Conservation (phyloP, 805 yeast species). For the Ogataea ganodermae region DNA sequence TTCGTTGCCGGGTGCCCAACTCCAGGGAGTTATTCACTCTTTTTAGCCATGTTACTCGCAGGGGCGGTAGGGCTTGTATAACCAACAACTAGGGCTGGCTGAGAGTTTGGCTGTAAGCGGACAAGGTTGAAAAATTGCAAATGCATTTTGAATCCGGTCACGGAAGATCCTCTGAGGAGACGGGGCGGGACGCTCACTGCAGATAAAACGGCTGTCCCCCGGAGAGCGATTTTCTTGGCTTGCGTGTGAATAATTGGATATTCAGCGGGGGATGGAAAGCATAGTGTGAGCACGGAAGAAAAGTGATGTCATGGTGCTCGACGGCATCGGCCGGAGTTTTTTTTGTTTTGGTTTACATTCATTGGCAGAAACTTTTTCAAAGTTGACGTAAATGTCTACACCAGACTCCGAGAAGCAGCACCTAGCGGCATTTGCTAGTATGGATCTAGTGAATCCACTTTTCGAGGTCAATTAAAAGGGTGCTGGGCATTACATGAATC, state of each 20-base stretch:
- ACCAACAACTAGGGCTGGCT: too few relatives aligned
- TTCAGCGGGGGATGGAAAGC: background rate
- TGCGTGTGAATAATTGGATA: background rate
- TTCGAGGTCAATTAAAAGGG: too few relatives aligned
- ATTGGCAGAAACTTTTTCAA: background rate
- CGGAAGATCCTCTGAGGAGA: background rate
- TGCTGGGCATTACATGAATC: background rate
- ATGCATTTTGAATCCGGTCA: background rate
- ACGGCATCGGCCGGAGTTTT: conserved; percentile 1
- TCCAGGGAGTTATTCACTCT: background rate
- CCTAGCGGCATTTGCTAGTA: too few relatives aligned
- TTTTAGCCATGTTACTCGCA: background rate
- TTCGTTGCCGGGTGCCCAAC: background rate
- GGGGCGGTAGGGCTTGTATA: background rate
- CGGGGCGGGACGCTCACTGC: background rate
- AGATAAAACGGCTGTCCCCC: conserved; percentile 5
- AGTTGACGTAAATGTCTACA: background rate
- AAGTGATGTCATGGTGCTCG: conserved; percentile 3
- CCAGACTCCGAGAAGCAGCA: background rate
- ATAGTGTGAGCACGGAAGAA: background rate
- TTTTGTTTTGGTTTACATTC: background rate
- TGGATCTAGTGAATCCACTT: too few relatives aligned
- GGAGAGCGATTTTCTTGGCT: conserved; percentile 7
- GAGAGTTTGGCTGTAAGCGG: conserved; percentile 1
- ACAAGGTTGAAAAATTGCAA: background rate